Evolutionary conservation across 2,329 filamentous ascomycete genomes (phyloP), one percentile per base, ranked within the genome.

Genomic region (Aciculosporium take): DNA sequence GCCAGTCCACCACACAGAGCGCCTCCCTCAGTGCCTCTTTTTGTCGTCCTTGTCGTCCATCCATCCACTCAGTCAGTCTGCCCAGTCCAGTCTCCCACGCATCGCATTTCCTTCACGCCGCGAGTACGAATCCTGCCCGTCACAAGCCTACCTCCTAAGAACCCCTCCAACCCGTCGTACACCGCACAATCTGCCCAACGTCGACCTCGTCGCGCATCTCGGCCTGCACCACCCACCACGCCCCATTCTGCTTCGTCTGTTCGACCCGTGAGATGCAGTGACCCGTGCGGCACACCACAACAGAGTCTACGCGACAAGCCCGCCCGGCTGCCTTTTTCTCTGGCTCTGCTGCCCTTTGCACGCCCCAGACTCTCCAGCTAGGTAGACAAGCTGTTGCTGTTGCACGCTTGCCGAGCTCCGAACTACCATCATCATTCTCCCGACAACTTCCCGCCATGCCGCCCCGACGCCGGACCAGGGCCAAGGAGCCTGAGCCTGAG

Each of bases 391-490:
- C 39, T 31, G 30, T 33, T 23, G 21, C 29, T 9, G 17, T 29
- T 27, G n/a, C 15, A 29, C 36, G 12, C 23, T 40, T 40, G 23
- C 44, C 17, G 23, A 44, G 40, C 29, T 24, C 10, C 40, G 38
- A 43, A 28, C 28, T 38, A 33, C 33, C 43, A 45, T 43, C 38
- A 48, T 48, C 3, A 25, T 27, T 24, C 10, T 28, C 17, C 15
- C 30, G 15, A 20, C 24, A 21, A 27, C 30, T 33, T 39, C 51
- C 48, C 53, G 54, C 45, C 50, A 62, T 62, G 59, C 51, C 57
- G 53, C 57, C 57, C 55, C 58, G 58, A 52, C 58, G 58, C 51
- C 56, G 59, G 49, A 50, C 55, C 46, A 57, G 56, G 48, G 54
- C 51, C 41, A 51, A 56, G 50, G 55, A 57, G 49, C 51, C 52